These are phyloP conservation scores for Aspergillus bombycis DNA, from an alignment of 2,329 filamentous ascomycete species.

Conservation along the genomic window DNA sequence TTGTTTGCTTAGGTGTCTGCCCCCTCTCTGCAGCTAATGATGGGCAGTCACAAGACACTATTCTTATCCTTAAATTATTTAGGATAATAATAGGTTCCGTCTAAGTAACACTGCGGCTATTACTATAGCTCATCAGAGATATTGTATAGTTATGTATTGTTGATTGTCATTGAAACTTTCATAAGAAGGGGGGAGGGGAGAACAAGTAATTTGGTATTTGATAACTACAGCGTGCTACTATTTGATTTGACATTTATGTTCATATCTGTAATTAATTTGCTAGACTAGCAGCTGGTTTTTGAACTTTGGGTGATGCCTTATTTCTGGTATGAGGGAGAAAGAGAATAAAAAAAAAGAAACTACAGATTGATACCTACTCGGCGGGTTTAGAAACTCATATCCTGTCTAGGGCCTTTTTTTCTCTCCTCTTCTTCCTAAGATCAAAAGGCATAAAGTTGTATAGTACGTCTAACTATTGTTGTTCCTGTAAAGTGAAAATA, in stretches of 20 bases:
- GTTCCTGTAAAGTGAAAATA: background rate
- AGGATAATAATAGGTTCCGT: background rate
- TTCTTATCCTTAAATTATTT: background rate
- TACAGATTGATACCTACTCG: background rate
- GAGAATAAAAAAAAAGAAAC: background rate
- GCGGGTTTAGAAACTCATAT: background rate
- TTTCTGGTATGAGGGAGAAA: background rate
- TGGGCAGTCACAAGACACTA: slow-evolving; percentile 1
- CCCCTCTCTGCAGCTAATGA: background rate
- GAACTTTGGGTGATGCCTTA: background rate
- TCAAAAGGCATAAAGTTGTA: background rate
- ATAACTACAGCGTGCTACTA: too few species aligned
- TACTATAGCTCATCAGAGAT: background rate
- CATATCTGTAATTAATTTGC: background rate
- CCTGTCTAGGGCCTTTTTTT: background rate
- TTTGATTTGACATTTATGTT: background rate
- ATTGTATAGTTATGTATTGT: background rate
- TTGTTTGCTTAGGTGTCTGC: background rate
- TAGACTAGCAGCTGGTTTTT: background rate
- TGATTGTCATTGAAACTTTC: background rate
- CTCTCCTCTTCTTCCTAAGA: too few species aligned
- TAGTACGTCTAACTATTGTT: background rate
- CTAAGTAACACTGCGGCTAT: background rate
- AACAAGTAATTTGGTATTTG: background rate
- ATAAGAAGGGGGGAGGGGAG: background rate